A percentile compares a stretch with the other conserved stretches of the same genome.
These are phyloP conservation scores for Heterobasidion occidentale DNA, from an alignment of 1,284 basidiomycete genomes.

Conservation along the genomic window DNA sequence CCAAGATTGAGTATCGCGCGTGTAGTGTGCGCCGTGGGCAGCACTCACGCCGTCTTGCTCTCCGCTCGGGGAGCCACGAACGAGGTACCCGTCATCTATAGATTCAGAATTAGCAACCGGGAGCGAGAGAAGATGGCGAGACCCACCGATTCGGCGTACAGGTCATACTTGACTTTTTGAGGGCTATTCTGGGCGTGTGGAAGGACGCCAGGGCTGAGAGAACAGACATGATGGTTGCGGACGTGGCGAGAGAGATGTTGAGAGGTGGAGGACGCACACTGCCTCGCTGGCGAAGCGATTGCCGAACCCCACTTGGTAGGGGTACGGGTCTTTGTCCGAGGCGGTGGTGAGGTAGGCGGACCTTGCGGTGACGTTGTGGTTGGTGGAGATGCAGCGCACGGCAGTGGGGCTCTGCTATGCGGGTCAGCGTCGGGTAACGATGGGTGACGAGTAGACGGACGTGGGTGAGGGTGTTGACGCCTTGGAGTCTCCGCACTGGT, in stretches of 20 bases:
- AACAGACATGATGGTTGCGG: background rate
- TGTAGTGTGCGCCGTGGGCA: background rate
- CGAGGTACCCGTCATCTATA: slow-evolving; percentile 49
- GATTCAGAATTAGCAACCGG: background rate
- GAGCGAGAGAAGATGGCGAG: background rate
- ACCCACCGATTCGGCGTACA: slow-evolving; percentile 52
- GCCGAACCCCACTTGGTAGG: slow-evolving; percentile 48
- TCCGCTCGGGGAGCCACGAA: slow-evolving; percentile 48
- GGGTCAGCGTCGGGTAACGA: too few species aligned
- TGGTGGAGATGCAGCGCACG: background rate
- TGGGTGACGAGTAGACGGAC: too few species aligned
- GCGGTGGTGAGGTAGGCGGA: slow-evolving; percentile 31
- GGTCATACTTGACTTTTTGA: slow-evolving; percentile 52
- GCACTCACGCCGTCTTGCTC: slow-evolving; percentile 34
- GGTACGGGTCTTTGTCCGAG: slow-evolving; percentile 44
- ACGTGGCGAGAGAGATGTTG: background rate
- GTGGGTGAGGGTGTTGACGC: too few species aligned
- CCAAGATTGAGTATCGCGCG: background rate
- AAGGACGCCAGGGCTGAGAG: slow-evolving; percentile 34
- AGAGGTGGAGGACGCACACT: slow-evolving; percentile 27
- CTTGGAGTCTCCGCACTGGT: too few species aligned
- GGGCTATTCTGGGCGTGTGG: slow-evolving; percentile 52
- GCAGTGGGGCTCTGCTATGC: background rate
- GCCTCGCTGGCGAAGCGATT: slow-evolving; percentile 47
- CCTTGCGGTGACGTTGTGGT: slow-evolving; percentile 24